Evolutionary conservation across 2,329 filamentous ascomycete species (phyloP), one percentile per base, ranked within the genome.

Genomic region (Aspergillus pseudoviridinutans): DNA sequence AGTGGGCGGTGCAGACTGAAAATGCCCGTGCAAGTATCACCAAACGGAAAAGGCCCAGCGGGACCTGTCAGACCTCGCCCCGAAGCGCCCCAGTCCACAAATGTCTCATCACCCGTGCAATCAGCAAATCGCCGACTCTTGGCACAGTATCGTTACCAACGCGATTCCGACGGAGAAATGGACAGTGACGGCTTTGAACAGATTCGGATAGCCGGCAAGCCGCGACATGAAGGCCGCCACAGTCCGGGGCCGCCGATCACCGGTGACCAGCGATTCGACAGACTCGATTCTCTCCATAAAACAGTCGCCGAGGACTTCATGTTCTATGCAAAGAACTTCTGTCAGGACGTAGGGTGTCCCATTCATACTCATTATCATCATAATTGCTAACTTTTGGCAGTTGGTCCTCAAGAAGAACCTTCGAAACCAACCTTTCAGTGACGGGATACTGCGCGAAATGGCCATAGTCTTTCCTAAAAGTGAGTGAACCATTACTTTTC

Each of bases 21-120:
- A 57, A 75, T 88, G 51, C 79, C 84, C 61, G 78, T 87, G 44
- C 79, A 80, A 41, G 71, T 78, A 24, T 80, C 80, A 10, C 77
- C 80, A 58, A 80, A 74, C 61, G 63, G 61, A 62, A 65, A 67
- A 53, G 51, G 64, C 28, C 68, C 67, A 61, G 60, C 63, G 12
- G 63, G 67, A 47, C 66, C 63, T 24, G 57, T 53, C 50, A 61
- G 57, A 53, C 77, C 71, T 53, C 72, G 71, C 46, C 66, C 70
- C 44, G 64, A 66, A 49, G 69, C 72, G 42, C 84, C 86, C 3
- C 73, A 81, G 55, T 89, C 87, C 0, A 89, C 87, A 1, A 86
- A 88, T 62, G 79, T 90, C 3, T 87, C 87, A 0, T 88, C 87
- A 20, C 87, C 87, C 3, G 66, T 85, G 10, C 80, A 82, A 64